Base-by-base conservation (phyloP, 306 rosid species). In the Potentilla sterilis region DNA sequence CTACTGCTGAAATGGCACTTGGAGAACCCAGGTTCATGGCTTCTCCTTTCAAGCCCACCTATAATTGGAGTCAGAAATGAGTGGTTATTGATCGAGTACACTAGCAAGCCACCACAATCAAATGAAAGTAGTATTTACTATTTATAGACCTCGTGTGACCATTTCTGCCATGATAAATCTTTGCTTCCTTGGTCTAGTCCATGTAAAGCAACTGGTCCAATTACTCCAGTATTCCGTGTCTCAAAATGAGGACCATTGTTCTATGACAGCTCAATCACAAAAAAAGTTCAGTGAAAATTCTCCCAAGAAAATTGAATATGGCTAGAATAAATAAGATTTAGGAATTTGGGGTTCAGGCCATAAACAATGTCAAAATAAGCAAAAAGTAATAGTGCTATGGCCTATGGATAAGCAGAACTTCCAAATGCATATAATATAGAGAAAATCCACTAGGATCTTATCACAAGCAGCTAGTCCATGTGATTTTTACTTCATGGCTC, bases 81-180 rank as follows among this genome's bases (percentile, higher is more conserved):
- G 71, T 12, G 64, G 54, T 58, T 62, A 65, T 65, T 66, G 22
- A 5, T 24, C 40, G n/a, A 75, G 49, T n/a, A 16, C 51, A 19
- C 2, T 37, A 58, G 54, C 19, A 47, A 32, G 67, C 68, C 43
- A 38, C 41, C 57, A 32, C 71, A 69, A 58, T 19, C 11, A 46
- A 55, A 63, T 24, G 19, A 32, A 52, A 54, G 78, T 21, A 72
- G 21, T 24, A 61, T 35, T n/a, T n/a, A 28, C 1, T 28, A 28
- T 28, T 55, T 15, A 35, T 79, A 71, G 63, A 94, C 98, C 98
- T 94, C 87, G 92, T 90, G 90, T 63, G 96, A 88, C 98, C 98
- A 92, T 87, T 89, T 87, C 83, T 91, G 95, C 77, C 46, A 7
- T n/a, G 96, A 87, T 69, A 94, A 77, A 80, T 93, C 98, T 74